phyloP scores from a whole-genome alignment of 2,329 filamentous ascomycete genomes.

The Lecanicillium sp. region DNA sequence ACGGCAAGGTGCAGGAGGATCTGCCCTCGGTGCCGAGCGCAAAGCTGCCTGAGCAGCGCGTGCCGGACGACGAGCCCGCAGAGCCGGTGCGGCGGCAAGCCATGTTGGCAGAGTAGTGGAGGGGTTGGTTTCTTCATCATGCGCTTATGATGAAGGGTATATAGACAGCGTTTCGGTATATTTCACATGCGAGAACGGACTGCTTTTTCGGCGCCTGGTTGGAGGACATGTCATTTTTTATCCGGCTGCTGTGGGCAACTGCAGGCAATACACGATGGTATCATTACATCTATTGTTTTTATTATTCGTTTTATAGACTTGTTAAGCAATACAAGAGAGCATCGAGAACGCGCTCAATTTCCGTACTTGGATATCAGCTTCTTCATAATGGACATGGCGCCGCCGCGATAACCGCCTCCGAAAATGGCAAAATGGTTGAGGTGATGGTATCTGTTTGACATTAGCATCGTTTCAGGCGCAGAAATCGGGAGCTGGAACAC shows the following conservation, averaged over 20 bases:
- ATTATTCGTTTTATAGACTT: not conserved
- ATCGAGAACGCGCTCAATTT: not conserved
- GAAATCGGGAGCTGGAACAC: slow-evolving; percentile 28
- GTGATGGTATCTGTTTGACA: slow-evolving; percentile 67
- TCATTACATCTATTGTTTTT: not conserved
- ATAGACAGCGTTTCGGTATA: slow-evolving; percentile 7
- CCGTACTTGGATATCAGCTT: slow-evolving; percentile 66
- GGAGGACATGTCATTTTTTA: no score
- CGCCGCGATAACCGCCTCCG: slow-evolving; percentile 68
- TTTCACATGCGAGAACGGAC: slow-evolving; percentile 6
- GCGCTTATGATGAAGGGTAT: not conserved
- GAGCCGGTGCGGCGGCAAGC: slow-evolving; percentile 26
- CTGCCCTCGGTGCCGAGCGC: slow-evolving; percentile 29
- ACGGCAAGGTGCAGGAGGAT: slow-evolving; percentile 5
- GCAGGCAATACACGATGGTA: no score
- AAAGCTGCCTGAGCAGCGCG: slow-evolving; percentile 24
- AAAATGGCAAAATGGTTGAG: slow-evolving; percentile 86
- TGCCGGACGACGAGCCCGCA: slow-evolving; percentile 16
- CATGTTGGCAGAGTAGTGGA: slow-evolving; percentile 32
- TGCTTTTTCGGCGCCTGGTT: not conserved
- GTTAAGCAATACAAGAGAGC: not conserved
- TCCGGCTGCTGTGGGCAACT: no score
- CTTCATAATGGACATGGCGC: slow-evolving; percentile 76
- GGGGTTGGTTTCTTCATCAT: not conserved
- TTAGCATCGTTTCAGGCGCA: slow-evolving; percentile 15